phyloP scores from a whole-genome alignment of 23 red algal genomes.

The Gracilaria gracilis region DNA sequence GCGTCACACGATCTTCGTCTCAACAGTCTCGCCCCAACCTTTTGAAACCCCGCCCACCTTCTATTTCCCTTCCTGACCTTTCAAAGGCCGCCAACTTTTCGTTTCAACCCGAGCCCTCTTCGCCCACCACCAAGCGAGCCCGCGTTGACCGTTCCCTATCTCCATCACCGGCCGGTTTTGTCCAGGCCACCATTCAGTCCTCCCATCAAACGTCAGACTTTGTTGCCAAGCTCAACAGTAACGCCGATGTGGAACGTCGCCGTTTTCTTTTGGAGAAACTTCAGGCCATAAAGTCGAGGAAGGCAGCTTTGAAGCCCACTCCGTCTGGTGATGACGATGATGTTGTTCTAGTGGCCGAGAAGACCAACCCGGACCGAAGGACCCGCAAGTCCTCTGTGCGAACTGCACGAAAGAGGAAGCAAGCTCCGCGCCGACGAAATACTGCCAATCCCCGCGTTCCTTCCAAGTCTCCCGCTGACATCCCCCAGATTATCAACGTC shows the following conservation, averaged over 20 bases:
- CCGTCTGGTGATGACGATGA: constrained; percentile 32
- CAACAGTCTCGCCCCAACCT: not conserved
- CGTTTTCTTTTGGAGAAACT: constrained; percentile 36
- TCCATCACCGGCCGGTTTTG: not conserved
- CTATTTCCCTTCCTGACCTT: constrained; percentile 3
- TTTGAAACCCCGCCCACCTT: constrained; percentile 21
- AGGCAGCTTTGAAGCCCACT: constrained; percentile 1
- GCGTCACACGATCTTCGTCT: not conserved
- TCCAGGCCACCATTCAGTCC: not conserved
- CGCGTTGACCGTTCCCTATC: constrained; percentile 1
- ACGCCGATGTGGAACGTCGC: constrained; percentile 51
- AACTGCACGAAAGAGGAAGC: constrained; percentile 3
- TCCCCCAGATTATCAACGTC: constrained; percentile 34
- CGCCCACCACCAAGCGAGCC: constrained; percentile 16
- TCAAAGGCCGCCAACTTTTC: constrained; percentile 1
- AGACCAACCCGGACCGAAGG: not conserved
- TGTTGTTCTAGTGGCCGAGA: constrained; percentile 19
- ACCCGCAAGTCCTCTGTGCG: constrained; percentile 1
- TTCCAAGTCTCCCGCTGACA: constrained; percentile 1
- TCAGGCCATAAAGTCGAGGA: constrained; percentile 45
- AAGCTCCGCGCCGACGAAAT: constrained; percentile 13
- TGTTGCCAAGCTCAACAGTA: constrained; percentile 11
- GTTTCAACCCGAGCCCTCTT: constrained; percentile 17
- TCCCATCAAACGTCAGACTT: not conserved
- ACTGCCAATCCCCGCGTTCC: not conserved